Conservation (phyloP, 257 asterid species). For the Pogostemon cablin region DNA sequence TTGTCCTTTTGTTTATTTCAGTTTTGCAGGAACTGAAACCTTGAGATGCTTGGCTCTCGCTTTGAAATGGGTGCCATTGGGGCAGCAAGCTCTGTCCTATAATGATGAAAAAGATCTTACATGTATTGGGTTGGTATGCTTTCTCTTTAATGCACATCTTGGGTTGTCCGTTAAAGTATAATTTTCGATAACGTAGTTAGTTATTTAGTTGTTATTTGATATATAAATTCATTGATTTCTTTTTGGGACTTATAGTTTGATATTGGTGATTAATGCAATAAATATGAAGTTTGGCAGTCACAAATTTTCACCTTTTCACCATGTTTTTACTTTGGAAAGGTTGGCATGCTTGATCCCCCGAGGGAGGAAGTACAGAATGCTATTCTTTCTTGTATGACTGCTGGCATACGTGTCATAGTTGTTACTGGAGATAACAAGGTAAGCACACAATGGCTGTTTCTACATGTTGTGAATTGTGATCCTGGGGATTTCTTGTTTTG, state of each 20-base stretch:
- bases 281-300: conserved; percentile 13
- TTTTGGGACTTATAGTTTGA: conserved; percentile 22
- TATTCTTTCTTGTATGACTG: conserved; percentile 93
- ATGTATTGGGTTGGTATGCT: conserved; percentile 99
- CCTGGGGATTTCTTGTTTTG: conserved; percentile 16
- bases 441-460: conserved; percentile 26
- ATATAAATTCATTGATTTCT: conserved; percentile 22
- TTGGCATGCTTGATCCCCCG: conserved; percentile 99
- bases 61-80: conserved; percentile 87
- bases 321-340: conserved; percentile 49
- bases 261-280: conserved; percentile 17
- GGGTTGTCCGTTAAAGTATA: conserved; percentile 23
- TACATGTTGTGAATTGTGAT: not conserved
- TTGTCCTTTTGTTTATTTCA: conserved; percentile 42
- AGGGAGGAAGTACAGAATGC: conserved; percentile 97
- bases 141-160: conserved; percentile 50
- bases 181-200: conserved; percentile 28
- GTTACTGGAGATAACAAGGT: conserved; percentile 99
- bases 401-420: conserved; percentile 98
- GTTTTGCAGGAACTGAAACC: conserved; percentile 98
- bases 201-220: conserved; percentile 19
- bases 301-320: conserved; percentile 23
- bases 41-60: conserved; percentile 94
- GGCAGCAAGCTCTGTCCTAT: conserved; percentile 76
- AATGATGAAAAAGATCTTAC: conserved; percentile 96